Evolutionary conservation across 176 grass and related monocot genomes (phyloP).

Genomic region (Sorghum bicolor): DNA sequence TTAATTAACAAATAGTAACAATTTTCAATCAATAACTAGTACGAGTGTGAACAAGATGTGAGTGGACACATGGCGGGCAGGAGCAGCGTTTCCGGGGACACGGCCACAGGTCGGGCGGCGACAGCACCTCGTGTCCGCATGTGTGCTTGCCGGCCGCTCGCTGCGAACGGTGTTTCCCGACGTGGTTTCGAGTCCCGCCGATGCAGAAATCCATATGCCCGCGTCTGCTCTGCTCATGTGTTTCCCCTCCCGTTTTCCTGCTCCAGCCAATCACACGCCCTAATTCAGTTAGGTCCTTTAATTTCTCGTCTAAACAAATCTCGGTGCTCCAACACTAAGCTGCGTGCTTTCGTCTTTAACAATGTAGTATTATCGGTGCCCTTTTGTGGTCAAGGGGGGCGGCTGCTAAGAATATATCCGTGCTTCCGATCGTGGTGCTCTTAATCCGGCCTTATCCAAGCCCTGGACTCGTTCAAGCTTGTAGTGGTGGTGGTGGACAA

Average conservation of each 20-base stretch:
- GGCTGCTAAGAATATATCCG: constrained; percentile 7
- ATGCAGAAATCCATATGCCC: neutral
- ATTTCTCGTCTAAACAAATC: neutral
- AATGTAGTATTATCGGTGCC: neutral
- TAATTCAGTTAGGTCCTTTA: neutral
- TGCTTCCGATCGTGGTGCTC: neutral
- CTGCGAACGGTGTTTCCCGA: neutral
- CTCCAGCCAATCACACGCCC: neutral
- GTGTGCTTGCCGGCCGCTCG: neutral
- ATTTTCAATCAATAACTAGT: neutral
- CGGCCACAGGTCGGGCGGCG: constrained; percentile 28
- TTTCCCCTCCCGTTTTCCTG: too few relatives aligned
- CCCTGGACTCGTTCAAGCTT: constrained; percentile 18
- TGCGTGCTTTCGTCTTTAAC: neutral
- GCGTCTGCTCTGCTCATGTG: neutral
- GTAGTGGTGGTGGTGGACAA: neutral
- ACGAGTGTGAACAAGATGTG: neutral
- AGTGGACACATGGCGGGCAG: constrained; percentile 18
- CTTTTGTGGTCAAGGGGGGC: neutral
- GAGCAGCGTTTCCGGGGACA: constrained; percentile 19
- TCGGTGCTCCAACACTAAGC: neutral
- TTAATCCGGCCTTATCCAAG: constrained; percentile 38
- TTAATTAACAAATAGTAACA: too few relatives aligned
- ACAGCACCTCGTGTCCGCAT: constrained; percentile 15
- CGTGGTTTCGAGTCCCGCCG: neutral